These are phyloP conservation scores for Hypomyces rosellus DNA, from an alignment of 2,329 filamentous ascomycete species.

Conservation along the genomic window DNA sequence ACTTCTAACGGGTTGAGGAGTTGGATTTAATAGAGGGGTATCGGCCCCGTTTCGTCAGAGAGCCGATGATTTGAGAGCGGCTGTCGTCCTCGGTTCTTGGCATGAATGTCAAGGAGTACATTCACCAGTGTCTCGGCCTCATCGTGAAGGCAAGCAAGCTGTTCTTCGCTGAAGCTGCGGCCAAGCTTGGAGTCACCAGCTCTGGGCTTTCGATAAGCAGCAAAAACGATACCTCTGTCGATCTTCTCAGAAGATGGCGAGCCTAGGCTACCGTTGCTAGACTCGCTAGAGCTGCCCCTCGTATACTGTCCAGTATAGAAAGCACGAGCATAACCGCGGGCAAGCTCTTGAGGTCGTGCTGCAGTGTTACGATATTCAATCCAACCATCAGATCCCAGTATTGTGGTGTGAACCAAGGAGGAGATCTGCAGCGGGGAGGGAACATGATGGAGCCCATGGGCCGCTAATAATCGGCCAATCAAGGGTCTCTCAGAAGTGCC, in stretches of 20 bases:
- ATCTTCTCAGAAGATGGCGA: constrained; percentile 21
- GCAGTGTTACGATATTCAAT: constrained; percentile 44
- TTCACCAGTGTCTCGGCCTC: constrained; percentile 49
- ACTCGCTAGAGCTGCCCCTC: constrained; percentile 19
- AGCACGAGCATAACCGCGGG: constrained; percentile 46
- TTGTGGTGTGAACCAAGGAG: constrained; percentile 41
- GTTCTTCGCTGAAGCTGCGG: constrained; percentile 29
- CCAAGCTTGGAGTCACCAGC: constrained; percentile 29
- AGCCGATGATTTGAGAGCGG: constrained; percentile 19
- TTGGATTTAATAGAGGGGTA: constrained; percentile 21
- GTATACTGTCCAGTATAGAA: constrained; percentile 42
- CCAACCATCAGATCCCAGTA: constrained; percentile 45
- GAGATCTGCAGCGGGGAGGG: constrained; percentile 48
- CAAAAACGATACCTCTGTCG: constrained; percentile 50
- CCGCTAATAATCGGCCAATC: constrained; percentile 47
- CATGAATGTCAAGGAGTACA: constrained; percentile 46
- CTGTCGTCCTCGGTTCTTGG: constrained; percentile 30
- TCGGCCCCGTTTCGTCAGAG: constrained; percentile 33
- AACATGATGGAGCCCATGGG: constrained; percentile 46
- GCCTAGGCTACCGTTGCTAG: constrained; percentile 20
- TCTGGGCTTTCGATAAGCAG: constrained; percentile 46
- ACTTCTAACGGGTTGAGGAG: neutral
- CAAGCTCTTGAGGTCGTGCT: constrained; percentile 38
- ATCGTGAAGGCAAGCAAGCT: constrained; percentile 40
- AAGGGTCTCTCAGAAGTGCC: constrained; percentile 22